Evolutionary conservation across 805 yeast species (phyloP).

Genomic region (Hanseniaspora opuntiae): DNA sequence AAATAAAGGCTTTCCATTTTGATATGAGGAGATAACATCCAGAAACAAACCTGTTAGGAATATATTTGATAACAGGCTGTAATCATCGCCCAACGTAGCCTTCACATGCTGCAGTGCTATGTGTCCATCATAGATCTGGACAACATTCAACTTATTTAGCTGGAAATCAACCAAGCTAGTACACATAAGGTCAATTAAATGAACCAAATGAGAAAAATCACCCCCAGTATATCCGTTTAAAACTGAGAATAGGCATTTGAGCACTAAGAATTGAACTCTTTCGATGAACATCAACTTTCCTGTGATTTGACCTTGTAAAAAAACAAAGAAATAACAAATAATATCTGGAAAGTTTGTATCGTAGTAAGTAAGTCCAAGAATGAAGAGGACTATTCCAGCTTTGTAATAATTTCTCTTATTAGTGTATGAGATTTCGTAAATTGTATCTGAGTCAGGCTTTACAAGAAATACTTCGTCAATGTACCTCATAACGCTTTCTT

Average conservation of each 20-base stretch:
- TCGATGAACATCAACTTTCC: conserved; percentile 22
- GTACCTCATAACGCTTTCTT: conserved; percentile 8
- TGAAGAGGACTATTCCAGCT: conserved; percentile 20
- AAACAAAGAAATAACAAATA: conserved; percentile 17
- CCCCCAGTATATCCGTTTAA: conserved; percentile 16
- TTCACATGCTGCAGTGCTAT: conserved; percentile 6
- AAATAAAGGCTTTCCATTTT: conserved; percentile 19
- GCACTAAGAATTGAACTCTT: conserved; percentile 20
- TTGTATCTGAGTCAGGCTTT: conserved; percentile 2
- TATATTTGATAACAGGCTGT: conserved; percentile 17
- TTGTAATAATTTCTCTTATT: conserved; percentile 21
- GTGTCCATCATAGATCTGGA: conserved; percentile 13
- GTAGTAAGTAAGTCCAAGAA: conserved; percentile 17
- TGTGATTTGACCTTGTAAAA: conserved; percentile 21
- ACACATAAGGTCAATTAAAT: conserved; percentile 14
- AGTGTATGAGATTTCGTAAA: conserved; percentile 4
- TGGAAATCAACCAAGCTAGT: conserved; percentile 19
- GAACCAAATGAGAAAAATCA: conserved; percentile 19
- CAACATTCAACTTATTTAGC: conserved; percentile 17
- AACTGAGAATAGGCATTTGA: conserved; percentile 15
- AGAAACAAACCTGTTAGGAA: conserved; percentile 21
- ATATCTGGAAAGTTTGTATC: conserved; percentile 15
- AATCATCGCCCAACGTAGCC: conserved; percentile 15
- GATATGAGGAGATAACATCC: conserved; percentile 20
- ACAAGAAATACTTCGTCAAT: conserved; percentile 12